Base-by-base conservation (phyloP, 371 early-diverging fungal genomes). In the Mortierella sp. region DNA sequence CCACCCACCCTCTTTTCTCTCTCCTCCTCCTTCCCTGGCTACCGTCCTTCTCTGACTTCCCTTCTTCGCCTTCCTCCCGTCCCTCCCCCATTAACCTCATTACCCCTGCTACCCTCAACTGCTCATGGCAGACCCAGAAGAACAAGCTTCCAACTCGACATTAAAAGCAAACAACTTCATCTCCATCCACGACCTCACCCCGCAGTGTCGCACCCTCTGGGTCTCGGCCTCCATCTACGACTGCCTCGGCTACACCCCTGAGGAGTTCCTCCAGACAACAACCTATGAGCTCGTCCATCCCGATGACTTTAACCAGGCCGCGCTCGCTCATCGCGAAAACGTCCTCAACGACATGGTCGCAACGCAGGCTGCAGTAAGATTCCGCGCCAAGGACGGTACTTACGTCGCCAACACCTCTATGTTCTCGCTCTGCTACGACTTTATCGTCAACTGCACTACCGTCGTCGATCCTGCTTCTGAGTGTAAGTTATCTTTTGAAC, bases 141-240 rank as follows among this genome's bases (percentile, higher is more conserved):
- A 44, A 48, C 2, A 48, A 11, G 3, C 28, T 8, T 14, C 50
- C 16, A 14, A 13, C 16, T 50, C 50, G 26, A 34, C 63, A 63
- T 77, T 77, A 38, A 47, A 72, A n/a, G 77, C 48, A 34, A 54
- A 77, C 58, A 91, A 85, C 72, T 92, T 83, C 72, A 91, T 92
- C 60, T 83, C 90, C 26, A 91, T 92, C 58, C 91, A 90, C 74
- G 93, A 93, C 78, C 88, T 91, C 72, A 89, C 89, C 0, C 86
- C 91, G 0, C 75, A 81, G 10, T 89, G 87, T 24, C 84, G 79
- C n/a, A 87, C 88, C 50, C 78, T 90, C 3, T 93, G 90, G 78
- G 83, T 84, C 14, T 91, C 92, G 9, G 89, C 89, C 9, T 88
- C 90, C 58, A 84, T 91, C 7, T 79, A 80, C 19, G 90, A 90